Percentiles rank a stretch among this genome's conserved stretches.
Evolutionary conservation across 352 stramenopile genomes (phyloP).

Genomic region (Globisporangium nodosum): DNA sequence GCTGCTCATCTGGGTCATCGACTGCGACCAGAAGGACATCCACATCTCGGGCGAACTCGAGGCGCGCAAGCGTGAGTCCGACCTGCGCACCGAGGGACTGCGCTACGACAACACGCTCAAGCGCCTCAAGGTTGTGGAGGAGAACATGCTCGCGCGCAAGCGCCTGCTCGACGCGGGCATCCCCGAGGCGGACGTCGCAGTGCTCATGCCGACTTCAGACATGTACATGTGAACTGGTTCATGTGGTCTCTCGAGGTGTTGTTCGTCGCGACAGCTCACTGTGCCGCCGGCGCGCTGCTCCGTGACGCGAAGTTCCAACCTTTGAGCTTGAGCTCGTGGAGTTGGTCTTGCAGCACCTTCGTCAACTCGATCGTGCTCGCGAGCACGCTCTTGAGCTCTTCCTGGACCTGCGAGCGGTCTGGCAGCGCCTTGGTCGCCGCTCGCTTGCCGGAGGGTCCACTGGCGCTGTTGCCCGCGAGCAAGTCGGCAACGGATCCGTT

Average conservation of each 20-base stretch:
- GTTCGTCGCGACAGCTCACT: background rate
- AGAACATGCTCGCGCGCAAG: constrained; percentile 36
- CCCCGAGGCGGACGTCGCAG: constrained; percentile 12
- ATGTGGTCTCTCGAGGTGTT: too few species aligned
- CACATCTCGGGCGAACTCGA: constrained; percentile 18
- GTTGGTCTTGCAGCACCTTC: constrained; percentile 66
- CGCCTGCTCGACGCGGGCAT: constrained; percentile 34
- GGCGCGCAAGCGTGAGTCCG: constrained; percentile 16
- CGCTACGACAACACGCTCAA: constrained; percentile 20
- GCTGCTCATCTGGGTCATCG: constrained; percentile 16
- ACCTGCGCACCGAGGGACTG: constrained; percentile 14
- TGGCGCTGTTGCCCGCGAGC: background rate
- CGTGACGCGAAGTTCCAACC: constrained; percentile 60
- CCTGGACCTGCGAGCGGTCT: constrained; percentile 56
- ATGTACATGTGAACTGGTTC: too few species aligned
- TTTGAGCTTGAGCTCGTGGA: constrained; percentile 78
- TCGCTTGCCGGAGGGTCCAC: constrained; percentile 13
- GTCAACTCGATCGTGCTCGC: constrained; percentile 61
- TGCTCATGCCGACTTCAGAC: too few species aligned
- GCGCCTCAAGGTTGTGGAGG: constrained; percentile 10
- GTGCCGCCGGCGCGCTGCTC: background rate
- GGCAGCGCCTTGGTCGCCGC: constrained; percentile 21
- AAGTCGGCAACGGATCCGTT: constrained; percentile 2
- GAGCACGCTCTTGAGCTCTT: constrained; percentile 62
- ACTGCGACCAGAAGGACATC: constrained; percentile 15